A percentile compares a stretch with the other conserved stretches of the same genome.
phyloP scores from a whole-genome alignment of 2,329 filamentous ascomycete genomes.

The Aspergillus sp. region DNA sequence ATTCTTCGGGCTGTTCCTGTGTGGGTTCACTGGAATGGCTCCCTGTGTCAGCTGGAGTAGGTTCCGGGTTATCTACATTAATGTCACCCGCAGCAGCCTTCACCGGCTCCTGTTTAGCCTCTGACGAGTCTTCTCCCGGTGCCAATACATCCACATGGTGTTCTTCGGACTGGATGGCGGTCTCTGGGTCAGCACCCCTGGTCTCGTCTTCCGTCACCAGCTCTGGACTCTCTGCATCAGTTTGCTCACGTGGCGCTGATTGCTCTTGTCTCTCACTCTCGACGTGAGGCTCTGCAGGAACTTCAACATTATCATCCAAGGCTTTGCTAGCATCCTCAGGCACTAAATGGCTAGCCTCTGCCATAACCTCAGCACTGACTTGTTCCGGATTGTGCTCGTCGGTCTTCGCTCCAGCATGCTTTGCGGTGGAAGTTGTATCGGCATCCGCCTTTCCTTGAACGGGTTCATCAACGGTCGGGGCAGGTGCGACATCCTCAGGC shows the following conservation, averaged over 20 bases:
- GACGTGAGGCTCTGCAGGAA: neutral
- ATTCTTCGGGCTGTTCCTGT: conserved; percentile 12
- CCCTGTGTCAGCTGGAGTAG: conserved; percentile 8
- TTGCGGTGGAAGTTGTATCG: neutral
- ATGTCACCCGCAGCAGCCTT: neutral
- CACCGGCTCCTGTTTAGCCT: neutral
- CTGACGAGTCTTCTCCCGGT: neutral
- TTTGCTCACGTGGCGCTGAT: neutral
- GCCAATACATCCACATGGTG: neutral
- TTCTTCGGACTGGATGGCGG: neutral
- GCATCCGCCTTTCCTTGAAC: neutral
- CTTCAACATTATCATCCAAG: neutral
- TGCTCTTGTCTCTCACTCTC: neutral
- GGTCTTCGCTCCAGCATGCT: neutral
- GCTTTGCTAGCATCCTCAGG: neutral
- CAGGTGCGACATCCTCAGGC: neutral
- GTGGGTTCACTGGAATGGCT: conserved; percentile 4
- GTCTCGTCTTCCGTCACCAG: neutral
- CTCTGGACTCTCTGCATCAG: neutral
- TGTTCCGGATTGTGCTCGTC: neutral
- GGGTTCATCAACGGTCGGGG: neutral
- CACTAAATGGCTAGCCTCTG: neutral
- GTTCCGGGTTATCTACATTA: neutral
- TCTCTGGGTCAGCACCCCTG: neutral
- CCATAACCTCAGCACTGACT: neutral